These are phyloP conservation scores for Adiantum capillusveneris DNA, from an alignment of 75 land plant species.

Conservation along the genomic window DNA sequence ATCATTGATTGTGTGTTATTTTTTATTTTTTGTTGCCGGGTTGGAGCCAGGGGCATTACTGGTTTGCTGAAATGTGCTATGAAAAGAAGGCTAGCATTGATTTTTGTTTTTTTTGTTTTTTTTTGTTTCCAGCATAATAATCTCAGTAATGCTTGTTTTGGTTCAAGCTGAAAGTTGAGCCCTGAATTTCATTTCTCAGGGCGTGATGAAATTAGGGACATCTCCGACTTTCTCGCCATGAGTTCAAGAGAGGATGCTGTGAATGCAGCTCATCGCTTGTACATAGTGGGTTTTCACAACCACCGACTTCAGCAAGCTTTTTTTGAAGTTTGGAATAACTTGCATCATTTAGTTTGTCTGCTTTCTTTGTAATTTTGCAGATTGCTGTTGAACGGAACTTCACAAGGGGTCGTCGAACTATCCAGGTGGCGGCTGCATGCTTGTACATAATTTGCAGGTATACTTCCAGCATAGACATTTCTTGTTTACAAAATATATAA, in stretches of 20 bases:
- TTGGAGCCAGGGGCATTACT: too few relatives aligned
- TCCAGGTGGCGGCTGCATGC: slow-evolving; percentile 82
- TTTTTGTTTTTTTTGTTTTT: too few relatives aligned
- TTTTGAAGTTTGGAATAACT: background rate
- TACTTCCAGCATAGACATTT: background rate
- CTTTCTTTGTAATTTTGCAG: slow-evolving; percentile 28
- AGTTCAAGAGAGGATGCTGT: slow-evolving; percentile 49
- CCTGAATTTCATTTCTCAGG: slow-evolving; percentile 31
- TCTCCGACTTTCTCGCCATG: slow-evolving; percentile 32
- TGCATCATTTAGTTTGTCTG: slow-evolving; percentile 14
- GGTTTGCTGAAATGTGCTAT: too few relatives aligned
- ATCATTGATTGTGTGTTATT: too few relatives aligned
- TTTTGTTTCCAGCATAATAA: too few relatives aligned
- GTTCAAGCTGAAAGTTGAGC: too few relatives aligned
- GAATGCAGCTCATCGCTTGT: slow-evolving; percentile 44
- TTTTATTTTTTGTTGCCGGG: too few relatives aligned
- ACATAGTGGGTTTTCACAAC: slow-evolving; percentile 21
- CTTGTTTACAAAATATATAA: background rate
- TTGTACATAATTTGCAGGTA: slow-evolving; percentile 88
- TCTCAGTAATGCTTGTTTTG: too few relatives aligned
- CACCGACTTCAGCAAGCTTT: background rate
- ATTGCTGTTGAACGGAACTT: slow-evolving; percentile 74
- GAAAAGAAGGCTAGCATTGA: too few relatives aligned
- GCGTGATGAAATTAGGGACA: slow-evolving; percentile 41
- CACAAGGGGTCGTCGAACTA: slow-evolving; percentile 65